phyloP scores from a whole-genome alignment of 2,329 filamentous ascomycete species.

The Lojkania enalia region DNA sequence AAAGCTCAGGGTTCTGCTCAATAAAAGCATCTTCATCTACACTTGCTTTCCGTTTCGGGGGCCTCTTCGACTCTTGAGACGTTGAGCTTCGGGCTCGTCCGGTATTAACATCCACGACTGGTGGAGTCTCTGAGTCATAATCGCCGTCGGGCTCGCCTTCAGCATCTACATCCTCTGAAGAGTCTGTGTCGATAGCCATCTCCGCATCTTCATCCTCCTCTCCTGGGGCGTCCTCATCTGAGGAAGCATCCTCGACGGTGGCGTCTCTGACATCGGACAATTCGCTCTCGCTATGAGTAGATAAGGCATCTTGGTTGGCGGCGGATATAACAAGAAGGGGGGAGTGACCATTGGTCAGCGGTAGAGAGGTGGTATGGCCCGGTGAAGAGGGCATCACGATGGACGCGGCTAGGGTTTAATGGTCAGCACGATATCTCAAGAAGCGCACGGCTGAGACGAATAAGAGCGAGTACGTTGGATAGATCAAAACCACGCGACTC shows the following conservation, averaged over 20 bases:
- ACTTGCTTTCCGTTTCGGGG: conserved; percentile 66
- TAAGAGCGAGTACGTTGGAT: conserved; percentile 41
- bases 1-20: conserved; percentile 88
- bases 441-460: conserved; percentile 33
- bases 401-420: conserved; percentile 59
- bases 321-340: conserved; percentile 58
- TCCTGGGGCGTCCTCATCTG: conserved; percentile 48
- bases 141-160: conserved; percentile 64
- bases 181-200: conserved; percentile 50
- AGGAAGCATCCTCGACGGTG: conserved; percentile 49
- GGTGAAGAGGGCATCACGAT: conserved; percentile 65
- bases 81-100: conserved; percentile 65
- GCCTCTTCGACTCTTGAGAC: conserved; percentile 71
- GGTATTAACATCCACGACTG: conserved; percentile 45
- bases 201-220: conserved; percentile 50
- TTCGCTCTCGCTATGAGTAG: conserved; percentile 71
- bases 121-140: conserved; percentile 69
- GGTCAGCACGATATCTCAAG: conserved; percentile 48
- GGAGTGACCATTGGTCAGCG: conserved; percentile 68
- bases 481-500: conserved; percentile 50
- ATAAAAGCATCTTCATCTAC: conserved; percentile 82
- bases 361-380: conserved; percentile 63
- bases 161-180: conserved; percentile 55
- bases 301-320: conserved; percentile 49
- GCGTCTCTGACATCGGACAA: conserved; percentile 71